Conservation (phyloP, 306 rosid genomes). For the Prunus kanzakura region DNA sequence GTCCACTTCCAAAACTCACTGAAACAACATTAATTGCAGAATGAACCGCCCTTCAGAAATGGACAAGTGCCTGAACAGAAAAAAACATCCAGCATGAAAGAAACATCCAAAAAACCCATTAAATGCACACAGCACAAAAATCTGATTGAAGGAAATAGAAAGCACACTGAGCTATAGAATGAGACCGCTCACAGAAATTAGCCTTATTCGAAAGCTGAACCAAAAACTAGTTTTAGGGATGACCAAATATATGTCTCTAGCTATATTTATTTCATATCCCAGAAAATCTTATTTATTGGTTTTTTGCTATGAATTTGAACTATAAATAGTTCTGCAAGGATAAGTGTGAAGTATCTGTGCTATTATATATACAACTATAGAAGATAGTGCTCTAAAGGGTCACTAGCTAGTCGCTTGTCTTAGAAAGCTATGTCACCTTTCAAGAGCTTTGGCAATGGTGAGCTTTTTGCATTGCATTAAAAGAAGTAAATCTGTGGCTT, state of each 20-base stretch:
- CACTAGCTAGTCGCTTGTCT: conserved; percentile 33
- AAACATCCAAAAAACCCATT: conserved; percentile 58
- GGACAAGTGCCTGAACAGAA: conserved; percentile 40
- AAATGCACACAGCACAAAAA: conserved; percentile 28
- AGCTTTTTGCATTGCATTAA: conserved; percentile 74
- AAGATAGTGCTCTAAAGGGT: conserved; percentile 29
- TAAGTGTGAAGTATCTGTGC: conserved; percentile 23
- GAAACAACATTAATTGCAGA: conserved; percentile 57
- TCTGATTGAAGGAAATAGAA: conserved; percentile 17
- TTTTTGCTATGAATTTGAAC: conserved; percentile 15
- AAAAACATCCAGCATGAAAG: conserved; percentile 16
- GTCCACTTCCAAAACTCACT: conserved; percentile 46
- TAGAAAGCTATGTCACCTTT: conserved; percentile 48
- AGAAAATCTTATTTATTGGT: conserved; percentile 15
- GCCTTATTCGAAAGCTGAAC: conserved; percentile 28
- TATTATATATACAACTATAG: conserved; percentile 27
- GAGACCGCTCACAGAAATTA: conserved; percentile 46
- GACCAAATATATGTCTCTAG: conserved; percentile 26
- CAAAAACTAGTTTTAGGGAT: conserved; percentile 19
- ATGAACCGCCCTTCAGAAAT: conserved; percentile 39
- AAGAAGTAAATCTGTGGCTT: conserved; percentile 58
- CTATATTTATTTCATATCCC: conserved; percentile 34
- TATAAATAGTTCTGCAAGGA: conserved; percentile 19
- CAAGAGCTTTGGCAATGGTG: conserved; percentile 52
- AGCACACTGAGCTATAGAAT: conserved; percentile 40